Base-by-base conservation (phyloP, 306 rosid species). In the Calophaca sinica region DNA sequence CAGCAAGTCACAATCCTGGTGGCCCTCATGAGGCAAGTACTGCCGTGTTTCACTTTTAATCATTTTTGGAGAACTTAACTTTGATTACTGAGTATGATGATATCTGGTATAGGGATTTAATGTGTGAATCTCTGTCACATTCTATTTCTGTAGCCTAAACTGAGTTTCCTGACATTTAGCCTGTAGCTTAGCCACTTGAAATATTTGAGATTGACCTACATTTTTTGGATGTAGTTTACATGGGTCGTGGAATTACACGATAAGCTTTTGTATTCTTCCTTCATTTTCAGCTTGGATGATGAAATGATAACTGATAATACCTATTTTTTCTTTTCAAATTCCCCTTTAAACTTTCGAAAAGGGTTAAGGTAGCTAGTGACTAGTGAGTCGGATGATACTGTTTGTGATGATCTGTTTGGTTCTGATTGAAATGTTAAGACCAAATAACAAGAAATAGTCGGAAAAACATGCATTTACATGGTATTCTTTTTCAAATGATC, bases 1-100 rank as follows among this genome's bases (percentile, higher is more conserved):
- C 99, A 6, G 99, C 99, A 38, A 96, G 99, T 85, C 99, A 96
- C 89, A 96, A 96, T 83, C 99, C 99, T 14, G 99, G 99, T 9
- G 99, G 99, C 62, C 99, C 99, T 46, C 6, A 86, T 80, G 99
- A 96, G 98, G 99, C 83, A 57, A 49, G 83, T 78, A 45, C 68
- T 73, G 3, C 64, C 13, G 33, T 70, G 5, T 64, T 38, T 60
- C 78, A 62, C 66, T 77, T 78, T 65, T 58, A 28, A 42, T 68
- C 38, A 26, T 75, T 62, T 54, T 60, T 54, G 52, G 71, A 38
- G 36, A 57, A 55, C 48, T 62, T 77, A 48, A 59, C 36, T 74
- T 46, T 54, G 58, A 39, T 62, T 50, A 48, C 39, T 68, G 55
- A 33, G 33, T 68, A 61, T 77, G 49, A 67, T 58, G 28, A 75